phyloP scores from a whole-genome alignment of 169 alveolate genomes.

The Babesia caballi region DNA sequence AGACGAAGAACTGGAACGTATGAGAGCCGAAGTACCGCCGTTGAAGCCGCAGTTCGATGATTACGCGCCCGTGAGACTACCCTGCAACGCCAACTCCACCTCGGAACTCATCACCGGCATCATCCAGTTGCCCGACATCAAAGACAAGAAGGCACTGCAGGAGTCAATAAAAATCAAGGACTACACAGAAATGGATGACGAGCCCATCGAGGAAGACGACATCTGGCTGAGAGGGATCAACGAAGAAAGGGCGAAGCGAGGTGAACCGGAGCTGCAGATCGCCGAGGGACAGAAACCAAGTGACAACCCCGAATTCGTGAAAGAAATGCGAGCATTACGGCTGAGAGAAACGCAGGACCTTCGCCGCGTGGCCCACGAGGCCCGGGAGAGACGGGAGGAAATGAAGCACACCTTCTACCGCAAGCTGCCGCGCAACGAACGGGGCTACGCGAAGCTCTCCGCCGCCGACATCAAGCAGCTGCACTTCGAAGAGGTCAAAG shows the following conservation, averaged over 20 bases:
- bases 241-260: constrained; percentile 15
- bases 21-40: constrained; percentile 10
- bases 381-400: constrained; percentile 10
- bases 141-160: constrained; percentile 2
- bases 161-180: constrained; percentile 26
- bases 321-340: constrained; percentile 7
- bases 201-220: constrained; percentile 43
- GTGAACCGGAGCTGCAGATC: not conserved
- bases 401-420: constrained; percentile 41
- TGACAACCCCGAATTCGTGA: constrained; percentile 18
- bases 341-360: not conserved
- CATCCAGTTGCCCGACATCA: constrained; percentile 46
- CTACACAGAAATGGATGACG: constrained; percentile 27
- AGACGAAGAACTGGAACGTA: constrained; percentile 2
- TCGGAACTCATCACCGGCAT: constrained; percentile 33
- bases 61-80: constrained; percentile 25
- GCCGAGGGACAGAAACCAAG: constrained; percentile 15
- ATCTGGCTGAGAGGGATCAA: constrained; percentile 34
- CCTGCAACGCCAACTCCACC: constrained; percentile 6
- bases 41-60: constrained; percentile 6
- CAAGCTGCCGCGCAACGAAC: constrained; percentile 32
- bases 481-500: constrained; percentile 45
- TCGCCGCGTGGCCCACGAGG: not conserved
- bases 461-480: constrained; percentile 49
- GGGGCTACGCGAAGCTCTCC: constrained; percentile 26